Evolutionary conservation across 305 asterid genomes (phyloP).

Genomic region (Solanum hybrid): DNA sequence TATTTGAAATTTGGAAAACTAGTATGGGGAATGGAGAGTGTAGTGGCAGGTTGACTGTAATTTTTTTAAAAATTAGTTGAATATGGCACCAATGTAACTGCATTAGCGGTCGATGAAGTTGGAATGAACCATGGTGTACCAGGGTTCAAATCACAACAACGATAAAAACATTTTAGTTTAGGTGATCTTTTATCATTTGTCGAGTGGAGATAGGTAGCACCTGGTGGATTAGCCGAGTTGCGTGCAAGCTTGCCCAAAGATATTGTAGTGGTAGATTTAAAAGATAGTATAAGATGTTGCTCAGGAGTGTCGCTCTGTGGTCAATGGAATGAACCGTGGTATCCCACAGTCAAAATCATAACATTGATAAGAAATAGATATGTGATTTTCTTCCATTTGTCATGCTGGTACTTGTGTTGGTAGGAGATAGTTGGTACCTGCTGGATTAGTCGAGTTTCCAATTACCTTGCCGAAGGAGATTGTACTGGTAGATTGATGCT

Average conservation of each 20-base stretch:
- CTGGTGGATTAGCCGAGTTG: background rate
- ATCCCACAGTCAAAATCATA: background rate
- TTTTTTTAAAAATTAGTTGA: rapidly evolving
- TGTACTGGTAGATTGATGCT: background rate
- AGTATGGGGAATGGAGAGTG: background rate
- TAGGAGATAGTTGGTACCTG: background rate
- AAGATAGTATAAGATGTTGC: background rate
- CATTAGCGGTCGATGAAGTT: background rate
- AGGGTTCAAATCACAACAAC: background rate
- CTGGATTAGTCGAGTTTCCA: background rate
- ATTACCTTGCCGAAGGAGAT: background rate
- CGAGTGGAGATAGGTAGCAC: background rate
- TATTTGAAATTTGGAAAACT: background rate
- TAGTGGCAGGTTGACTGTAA: background rate
- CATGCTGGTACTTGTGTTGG: background rate
- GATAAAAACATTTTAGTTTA: background rate
- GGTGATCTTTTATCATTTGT: background rate
- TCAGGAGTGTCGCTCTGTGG: rapidly evolving
- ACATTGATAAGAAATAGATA: background rate
- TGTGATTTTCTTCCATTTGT: background rate
- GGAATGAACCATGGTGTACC: background rate
- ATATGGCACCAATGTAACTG: background rate
- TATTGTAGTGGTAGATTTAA: background rate
- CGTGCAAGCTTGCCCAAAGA: background rate
- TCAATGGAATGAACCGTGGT: background rate